Evolutionary conservation across 805 yeast species (phyloP).

Genomic region (Danielozyma ontarioensis): DNA sequence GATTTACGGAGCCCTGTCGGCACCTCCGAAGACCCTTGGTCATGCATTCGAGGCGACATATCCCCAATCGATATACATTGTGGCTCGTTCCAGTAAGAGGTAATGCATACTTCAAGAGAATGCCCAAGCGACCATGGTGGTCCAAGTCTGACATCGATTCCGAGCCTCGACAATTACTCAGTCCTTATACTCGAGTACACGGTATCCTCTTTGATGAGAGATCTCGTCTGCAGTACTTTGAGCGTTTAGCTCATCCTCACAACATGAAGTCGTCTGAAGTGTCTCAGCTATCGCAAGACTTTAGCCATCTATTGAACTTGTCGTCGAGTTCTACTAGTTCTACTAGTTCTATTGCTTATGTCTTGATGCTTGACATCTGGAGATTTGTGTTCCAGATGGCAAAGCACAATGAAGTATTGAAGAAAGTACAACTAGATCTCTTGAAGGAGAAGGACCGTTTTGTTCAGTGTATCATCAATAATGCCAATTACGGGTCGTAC

Average conservation of each 20-base stretch:
- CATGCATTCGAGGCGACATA: too few relatives aligned
- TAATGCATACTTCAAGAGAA: too few relatives aligned
- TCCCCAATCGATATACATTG: too few relatives aligned
- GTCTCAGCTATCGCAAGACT: slow-evolving; percentile 13
- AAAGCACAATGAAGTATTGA: slow-evolving; percentile 1
- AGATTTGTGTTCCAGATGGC: slow-evolving; percentile 10
- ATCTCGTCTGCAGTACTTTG: slow-evolving; percentile 3
- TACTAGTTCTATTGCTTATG: slow-evolving; percentile 9
- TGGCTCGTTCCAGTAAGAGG: too few relatives aligned
- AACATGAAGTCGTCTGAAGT: slow-evolving; percentile 10
- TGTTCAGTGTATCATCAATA: slow-evolving; percentile 23
- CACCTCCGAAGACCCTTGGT: too few relatives aligned
- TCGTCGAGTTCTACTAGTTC: slow-evolving; percentile 19
- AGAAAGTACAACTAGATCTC: slow-evolving; percentile 14
- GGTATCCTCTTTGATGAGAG: slow-evolving; percentile 1
- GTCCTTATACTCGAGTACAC: slow-evolving; percentile 8
- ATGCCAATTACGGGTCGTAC: slow-evolving; percentile 18
- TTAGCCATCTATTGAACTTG: too few relatives aligned
- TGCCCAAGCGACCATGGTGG: too few relatives aligned
- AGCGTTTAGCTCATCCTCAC: background rate
- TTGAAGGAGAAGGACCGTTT: too few relatives aligned
- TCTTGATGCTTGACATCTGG: slow-evolving; percentile 21
- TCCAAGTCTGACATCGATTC: too few relatives aligned
- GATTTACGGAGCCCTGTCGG: too few relatives aligned
- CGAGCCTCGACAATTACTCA: too few relatives aligned